Percentiles rank a stretch among this genome's conserved stretches.
These are phyloP conservation scores for Pugionium cornutum DNA, from an alignment of 345 rosid species.

Conservation along the genomic window DNA sequence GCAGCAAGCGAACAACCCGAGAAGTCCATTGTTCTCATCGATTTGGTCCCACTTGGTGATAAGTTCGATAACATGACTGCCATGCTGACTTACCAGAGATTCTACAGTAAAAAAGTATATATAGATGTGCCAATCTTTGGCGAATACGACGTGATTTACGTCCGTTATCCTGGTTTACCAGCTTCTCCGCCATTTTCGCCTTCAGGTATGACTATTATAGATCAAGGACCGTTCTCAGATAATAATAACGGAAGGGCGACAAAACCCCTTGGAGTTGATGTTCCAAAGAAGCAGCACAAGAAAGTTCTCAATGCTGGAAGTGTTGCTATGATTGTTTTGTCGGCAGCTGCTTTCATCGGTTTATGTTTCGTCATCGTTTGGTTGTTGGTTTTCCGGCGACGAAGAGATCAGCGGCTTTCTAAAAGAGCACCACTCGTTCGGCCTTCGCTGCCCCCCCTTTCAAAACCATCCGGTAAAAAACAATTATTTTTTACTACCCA, in stretches of 20 bases:
- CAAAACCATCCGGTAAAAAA: slow-evolving; percentile 70
- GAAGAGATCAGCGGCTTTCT: slow-evolving; percentile 40
- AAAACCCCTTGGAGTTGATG: slow-evolving; percentile 91
- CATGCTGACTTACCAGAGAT: slow-evolving; percentile 74
- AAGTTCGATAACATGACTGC: slow-evolving; percentile 80
- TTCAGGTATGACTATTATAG: slow-evolving; percentile 52
- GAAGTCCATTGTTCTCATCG: slow-evolving; percentile 76
- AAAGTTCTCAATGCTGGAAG: slow-evolving; percentile 54
- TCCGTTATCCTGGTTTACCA: slow-evolving; percentile 89
- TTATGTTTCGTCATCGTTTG: slow-evolving; percentile 62
- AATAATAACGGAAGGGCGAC: slow-evolving; percentile 43
- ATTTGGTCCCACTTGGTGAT: slow-evolving; percentile 84
- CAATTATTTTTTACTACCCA: background rate
- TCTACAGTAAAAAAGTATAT: slow-evolving; percentile 74
- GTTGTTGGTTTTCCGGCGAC: slow-evolving; percentile 52
- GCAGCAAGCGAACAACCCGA: slow-evolving; percentile 84
- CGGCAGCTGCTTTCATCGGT: slow-evolving; percentile 57
- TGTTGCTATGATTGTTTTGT: slow-evolving; percentile 70
- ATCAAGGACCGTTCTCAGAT: slow-evolving; percentile 69
- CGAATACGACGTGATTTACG: slow-evolving; percentile 75
- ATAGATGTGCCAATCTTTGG: slow-evolving; percentile 68
- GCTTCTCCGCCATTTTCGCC: slow-evolving; percentile 71
- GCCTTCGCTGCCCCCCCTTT: slow-evolving; percentile 50
- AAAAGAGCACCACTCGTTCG: slow-evolving; percentile 47
- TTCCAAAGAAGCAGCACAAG: slow-evolving; percentile 55